Evolutionary conservation across 2,329 filamentous ascomycete genomes (phyloP).

Genomic region (Cercospora sesami): DNA sequence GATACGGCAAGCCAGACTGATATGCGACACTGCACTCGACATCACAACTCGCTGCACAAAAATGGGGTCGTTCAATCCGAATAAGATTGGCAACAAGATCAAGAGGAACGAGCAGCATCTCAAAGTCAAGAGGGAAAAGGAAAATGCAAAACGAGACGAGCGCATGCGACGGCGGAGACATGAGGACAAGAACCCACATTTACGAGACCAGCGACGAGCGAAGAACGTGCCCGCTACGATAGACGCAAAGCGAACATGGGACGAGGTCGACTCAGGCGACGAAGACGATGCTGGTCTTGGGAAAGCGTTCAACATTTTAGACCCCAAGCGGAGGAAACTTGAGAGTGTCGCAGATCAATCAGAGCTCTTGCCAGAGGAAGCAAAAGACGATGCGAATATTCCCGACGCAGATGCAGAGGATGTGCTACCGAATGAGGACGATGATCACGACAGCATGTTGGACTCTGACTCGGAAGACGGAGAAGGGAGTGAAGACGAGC

Average conservation of each 20-base stretch:
- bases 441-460: constrained; percentile 76
- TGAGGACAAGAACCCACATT: constrained; percentile 77
- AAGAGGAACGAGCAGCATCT: constrained; percentile 76
- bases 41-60: constrained; percentile 8
- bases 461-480: constrained; percentile 48
- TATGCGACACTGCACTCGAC: neutral
- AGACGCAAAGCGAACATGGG: constrained; percentile 88
- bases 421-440: constrained; percentile 40
- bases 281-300: constrained; percentile 43
- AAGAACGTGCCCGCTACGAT: constrained; percentile 79
- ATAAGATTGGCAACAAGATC: constrained; percentile 58
- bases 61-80: constrained; percentile 36
- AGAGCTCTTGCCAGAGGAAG: constrained; percentile 15
- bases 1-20: neutral
- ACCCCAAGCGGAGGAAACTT: constrained; percentile 48
- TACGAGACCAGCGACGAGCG: constrained; percentile 71
- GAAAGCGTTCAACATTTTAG: constrained; percentile 48
- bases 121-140: constrained; percentile 73
- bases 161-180: constrained; percentile 78
- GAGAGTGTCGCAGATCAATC: constrained; percentile 32
- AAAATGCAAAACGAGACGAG: constrained; percentile 72
- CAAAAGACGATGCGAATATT: constrained; percentile 15
- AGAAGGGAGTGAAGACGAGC: constrained; percentile 48
- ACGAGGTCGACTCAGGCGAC: constrained; percentile 52
- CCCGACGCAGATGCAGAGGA: constrained; percentile 38